Base-by-base conservation (phyloP, 140 eudicot species). In the Oenanthe javanica region DNA sequence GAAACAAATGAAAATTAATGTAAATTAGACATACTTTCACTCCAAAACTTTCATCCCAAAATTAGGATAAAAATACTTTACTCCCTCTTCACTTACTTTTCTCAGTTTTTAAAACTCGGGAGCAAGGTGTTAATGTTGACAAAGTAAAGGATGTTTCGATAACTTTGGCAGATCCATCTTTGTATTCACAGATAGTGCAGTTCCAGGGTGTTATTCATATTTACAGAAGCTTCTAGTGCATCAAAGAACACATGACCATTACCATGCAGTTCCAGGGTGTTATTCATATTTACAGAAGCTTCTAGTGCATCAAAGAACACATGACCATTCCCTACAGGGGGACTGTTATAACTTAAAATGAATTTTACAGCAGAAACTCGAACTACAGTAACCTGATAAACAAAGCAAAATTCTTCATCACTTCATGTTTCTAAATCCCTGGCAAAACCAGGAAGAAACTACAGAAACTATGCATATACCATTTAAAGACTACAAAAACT, bases 401-500 rank as follows among this genome's bases (percentile, higher is more conserved):
- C 36, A 23, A 75, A 8, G n/a, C 18, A 49, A 61, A 45, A 25
- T 10, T 75, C 40, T 75, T 49, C 64, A 75, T 14, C n/a, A 49
- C 54, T 49, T 31, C 10, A 27, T 23, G 55, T 27, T 5, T 75
- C 46, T 25, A 25, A 75, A 75, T 75, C 25, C 38, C 23, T 49
- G 43, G 10, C 46, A 5, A 50, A 27, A 49, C 45, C 25, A 10
- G 13, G 49, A 75, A n/a, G 79, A 75, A 47, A n/a, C 76, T 66
- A 63, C 38, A 79, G n/a, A 63, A 23, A 46, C 71, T 48, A 15
- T 48, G 69, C 50, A 64, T 63, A 64, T 8, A 75, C 79, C 79
- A 49, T 11, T 12, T 48, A 66, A 46, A 14, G 15, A 45, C 16
- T 46, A 23, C 4, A 36, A 36, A 36, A 36, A 36, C 40, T 36